These are phyloP conservation scores for Bathelium albidoporum DNA, from an alignment of 495 filamentous ascomycete genomes.

Conservation along the genomic window DNA sequence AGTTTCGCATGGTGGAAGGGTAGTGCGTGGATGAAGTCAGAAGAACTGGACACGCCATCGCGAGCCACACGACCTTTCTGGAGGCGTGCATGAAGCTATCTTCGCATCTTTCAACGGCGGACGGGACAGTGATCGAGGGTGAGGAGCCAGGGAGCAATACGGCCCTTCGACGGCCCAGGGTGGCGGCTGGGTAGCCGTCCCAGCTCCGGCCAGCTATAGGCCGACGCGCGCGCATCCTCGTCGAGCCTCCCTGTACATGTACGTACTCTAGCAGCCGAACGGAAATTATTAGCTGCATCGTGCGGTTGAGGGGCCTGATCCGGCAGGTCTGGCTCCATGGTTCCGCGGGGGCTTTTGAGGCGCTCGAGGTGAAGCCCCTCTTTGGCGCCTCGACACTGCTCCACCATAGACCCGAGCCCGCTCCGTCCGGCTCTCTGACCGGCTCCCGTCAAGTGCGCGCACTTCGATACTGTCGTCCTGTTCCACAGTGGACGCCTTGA, in stretches of 20 bases:
- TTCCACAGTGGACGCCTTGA: not conserved
- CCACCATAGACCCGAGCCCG: not conserved
- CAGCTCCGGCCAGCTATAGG: not conserved
- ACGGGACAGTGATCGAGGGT: slow-evolving; percentile 1
- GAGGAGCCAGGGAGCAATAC: not conserved
- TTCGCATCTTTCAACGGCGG: not conserved
- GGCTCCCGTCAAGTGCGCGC: not conserved
- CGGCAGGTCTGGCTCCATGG: not conserved
- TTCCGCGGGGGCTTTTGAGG: not conserved
- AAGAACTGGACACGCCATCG: slow-evolving; percentile 3
- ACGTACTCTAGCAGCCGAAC: slow-evolving; percentile 1
- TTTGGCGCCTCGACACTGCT: not conserved
- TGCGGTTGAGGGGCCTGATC: not conserved
- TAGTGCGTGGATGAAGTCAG: slow-evolving; percentile 22
- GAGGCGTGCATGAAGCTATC: slow-evolving; percentile 7
- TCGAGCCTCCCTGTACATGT: not conserved
- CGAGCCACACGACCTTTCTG: not conserved
- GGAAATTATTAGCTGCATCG: slow-evolving; percentile 6
- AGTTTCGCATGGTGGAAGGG: slow-evolving; percentile 22
- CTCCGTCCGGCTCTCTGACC: not conserved
- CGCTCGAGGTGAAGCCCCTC: not conserved
- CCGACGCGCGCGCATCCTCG: not conserved
- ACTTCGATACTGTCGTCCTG: not conserved
- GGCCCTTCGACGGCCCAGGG: not conserved
- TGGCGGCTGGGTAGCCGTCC: not conserved